Conservation (phyloP, 2,329 filamentous ascomycete genomes). For the Fusarium sp. region DNA sequence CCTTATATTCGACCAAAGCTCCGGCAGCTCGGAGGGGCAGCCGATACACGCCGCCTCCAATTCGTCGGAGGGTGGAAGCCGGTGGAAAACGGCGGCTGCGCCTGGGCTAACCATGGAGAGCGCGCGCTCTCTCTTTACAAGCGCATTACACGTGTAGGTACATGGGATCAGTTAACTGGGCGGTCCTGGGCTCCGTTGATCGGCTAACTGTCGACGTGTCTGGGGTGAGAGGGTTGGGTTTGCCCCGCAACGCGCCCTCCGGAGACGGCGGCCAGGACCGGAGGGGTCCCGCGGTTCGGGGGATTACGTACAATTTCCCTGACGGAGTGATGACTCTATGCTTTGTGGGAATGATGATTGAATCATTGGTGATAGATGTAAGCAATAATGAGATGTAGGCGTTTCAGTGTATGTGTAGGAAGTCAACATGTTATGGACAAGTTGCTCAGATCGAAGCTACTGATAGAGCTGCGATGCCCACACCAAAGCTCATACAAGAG, state of each 20-base stretch:
- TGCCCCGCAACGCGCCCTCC: constrained; percentile 36
- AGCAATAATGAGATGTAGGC: background rate
- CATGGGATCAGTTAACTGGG: constrained; percentile 19
- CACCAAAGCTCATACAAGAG: too few species aligned
- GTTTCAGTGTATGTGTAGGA: background rate
- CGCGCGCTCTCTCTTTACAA: background rate
- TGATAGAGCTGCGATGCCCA: background rate
- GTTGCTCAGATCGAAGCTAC: too few species aligned
- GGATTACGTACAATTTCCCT: background rate
- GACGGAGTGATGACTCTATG: background rate
- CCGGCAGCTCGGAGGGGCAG: constrained; percentile 30
- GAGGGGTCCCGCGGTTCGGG: background rate
- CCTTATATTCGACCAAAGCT: constrained; percentile 20
- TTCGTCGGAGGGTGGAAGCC: constrained; percentile 4
- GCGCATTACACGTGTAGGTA: background rate
- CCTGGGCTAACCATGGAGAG: background rate
- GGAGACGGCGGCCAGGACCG: constrained; percentile 20
- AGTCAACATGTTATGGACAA: background rate
- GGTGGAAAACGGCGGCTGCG: constrained; percentile 1
- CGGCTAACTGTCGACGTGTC: constrained; percentile 28
- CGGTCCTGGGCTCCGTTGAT: constrained; percentile 38
- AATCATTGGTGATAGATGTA: background rate
- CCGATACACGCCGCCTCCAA: constrained; percentile 1
- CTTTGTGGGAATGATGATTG: background rate
- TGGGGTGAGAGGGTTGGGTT: constrained; percentile 1